Evolutionary conservation across 2,329 filamentous ascomycete species (phyloP).

Genomic region (Ophiostoma montium): DNA sequence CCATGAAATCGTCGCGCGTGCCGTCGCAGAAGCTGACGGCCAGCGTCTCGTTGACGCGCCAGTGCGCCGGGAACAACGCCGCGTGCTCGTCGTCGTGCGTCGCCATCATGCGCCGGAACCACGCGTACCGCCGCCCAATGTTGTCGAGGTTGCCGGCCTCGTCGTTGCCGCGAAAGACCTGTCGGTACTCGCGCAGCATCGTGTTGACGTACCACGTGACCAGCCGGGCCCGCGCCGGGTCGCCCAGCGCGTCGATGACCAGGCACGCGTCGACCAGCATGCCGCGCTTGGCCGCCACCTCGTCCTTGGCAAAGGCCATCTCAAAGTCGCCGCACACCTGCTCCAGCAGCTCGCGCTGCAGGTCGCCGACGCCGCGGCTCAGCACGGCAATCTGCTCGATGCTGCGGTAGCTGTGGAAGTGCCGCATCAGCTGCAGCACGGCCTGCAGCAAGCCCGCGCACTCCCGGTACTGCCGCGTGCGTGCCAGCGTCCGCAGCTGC

Average conservation of each 20-base stretch:
- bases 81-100: constrained; percentile 90
- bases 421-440: constrained; percentile 92
- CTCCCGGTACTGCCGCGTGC: constrained; percentile 82
- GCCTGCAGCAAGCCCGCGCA: constrained; percentile 89
- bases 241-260: constrained; percentile 89
- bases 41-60: constrained; percentile 81
- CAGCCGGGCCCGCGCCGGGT: constrained; percentile 66
- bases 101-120: constrained; percentile 93
- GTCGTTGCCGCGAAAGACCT: constrained; percentile 91
- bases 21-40: constrained; percentile 91
- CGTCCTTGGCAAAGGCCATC: constrained; percentile 78
- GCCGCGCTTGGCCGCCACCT: constrained; percentile 54
- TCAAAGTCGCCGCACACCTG: constrained; percentile 99
- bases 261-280: constrained; percentile 76
- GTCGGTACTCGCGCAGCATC: constrained; percentile 84
- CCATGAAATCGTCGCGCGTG: constrained; percentile 89
- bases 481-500: constrained; percentile 71
- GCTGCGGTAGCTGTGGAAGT: constrained; percentile 95
- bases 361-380: constrained; percentile 80
- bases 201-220: constrained; percentile 98
- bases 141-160: constrained; percentile 95
- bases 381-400: constrained; percentile 96
- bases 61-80: constrained; percentile 69
- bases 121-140: constrained; percentile 84
- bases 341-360: constrained; percentile 84